Evolutionary conservation across 140 eudicot genomes (phyloP).

Genomic region (Stevia rebaudiana): DNA sequence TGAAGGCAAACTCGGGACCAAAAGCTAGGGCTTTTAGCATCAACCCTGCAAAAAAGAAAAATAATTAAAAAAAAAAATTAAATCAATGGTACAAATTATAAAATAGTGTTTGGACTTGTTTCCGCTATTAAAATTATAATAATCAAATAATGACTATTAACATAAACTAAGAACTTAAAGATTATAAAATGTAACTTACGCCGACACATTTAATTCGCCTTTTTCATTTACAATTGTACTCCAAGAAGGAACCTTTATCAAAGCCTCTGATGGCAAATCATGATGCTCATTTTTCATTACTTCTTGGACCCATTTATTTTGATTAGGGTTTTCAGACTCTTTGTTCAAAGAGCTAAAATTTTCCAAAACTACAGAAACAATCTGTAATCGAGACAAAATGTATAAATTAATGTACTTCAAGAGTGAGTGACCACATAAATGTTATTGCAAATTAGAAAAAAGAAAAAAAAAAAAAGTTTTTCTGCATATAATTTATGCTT

Average conservation of each 20-base stretch:
- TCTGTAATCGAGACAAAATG: conserved; percentile 32
- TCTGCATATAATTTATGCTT: conserved; percentile 36
- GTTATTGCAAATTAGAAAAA: background rate
- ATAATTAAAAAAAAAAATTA: background rate
- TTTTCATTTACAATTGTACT: conserved; percentile 55
- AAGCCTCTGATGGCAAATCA: conserved; percentile 40
- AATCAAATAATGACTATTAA: background rate
- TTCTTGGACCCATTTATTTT: conserved; percentile 58
- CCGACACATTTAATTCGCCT: conserved; percentile 68
- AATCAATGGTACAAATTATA: background rate
- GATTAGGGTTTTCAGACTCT: conserved; percentile 38
- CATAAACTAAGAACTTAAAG: background rate
- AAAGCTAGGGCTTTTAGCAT: conserved; percentile 60
- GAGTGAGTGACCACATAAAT: background rate
- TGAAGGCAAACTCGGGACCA: conserved; percentile 87
- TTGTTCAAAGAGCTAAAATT: conserved; percentile 47
- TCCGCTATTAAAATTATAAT: background rate
- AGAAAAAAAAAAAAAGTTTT: too few species aligned
- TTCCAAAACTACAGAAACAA: conserved; percentile 85
- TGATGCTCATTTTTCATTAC: conserved; percentile 49
- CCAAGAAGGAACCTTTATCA: conserved; percentile 73
- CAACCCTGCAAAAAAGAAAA: conserved; percentile 49
- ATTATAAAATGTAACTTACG: conserved; percentile 34
- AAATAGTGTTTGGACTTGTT: background rate
- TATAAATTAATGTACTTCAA: conserved; percentile 1